These are phyloP conservation scores for Fusarium floridanum DNA, from an alignment of 2,329 filamentous ascomycete species.

Conservation along the genomic window DNA sequence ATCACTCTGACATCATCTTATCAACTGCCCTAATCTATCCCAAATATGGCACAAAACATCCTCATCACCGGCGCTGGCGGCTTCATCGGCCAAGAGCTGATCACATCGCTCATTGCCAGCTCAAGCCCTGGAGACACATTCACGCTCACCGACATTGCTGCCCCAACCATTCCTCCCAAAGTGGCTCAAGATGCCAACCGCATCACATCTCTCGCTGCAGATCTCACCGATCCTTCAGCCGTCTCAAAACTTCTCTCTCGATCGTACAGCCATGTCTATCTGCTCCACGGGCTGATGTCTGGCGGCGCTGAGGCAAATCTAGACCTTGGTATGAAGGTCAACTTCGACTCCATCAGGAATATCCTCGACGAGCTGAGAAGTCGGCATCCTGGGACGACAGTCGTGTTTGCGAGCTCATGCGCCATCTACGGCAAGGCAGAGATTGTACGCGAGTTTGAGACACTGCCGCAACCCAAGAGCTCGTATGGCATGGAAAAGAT, in stretches of 20 bases:
- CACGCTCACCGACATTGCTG: conserved; percentile 67
- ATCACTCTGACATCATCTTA: background rate
- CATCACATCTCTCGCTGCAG: conserved; percentile 47
- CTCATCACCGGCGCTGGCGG: conserved; percentile 73
- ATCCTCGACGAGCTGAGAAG: conserved; percentile 65
- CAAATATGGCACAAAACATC: conserved; percentile 50
- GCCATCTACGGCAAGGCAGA: conserved; percentile 65
- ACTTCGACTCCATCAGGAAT: conserved; percentile 66
- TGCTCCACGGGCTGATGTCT: conserved; percentile 75
- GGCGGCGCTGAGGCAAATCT: conserved; percentile 70
- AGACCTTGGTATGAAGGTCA: conserved; percentile 66
- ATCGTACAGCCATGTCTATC: conserved; percentile 62
- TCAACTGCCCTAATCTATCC: background rate
- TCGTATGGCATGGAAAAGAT: conserved; percentile 73
- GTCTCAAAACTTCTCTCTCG: conserved; percentile 47
- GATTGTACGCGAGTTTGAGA: conserved; percentile 12
- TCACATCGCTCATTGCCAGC: conserved; percentile 62
- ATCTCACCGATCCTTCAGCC: conserved; percentile 49
- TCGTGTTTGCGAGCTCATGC: conserved; percentile 69
- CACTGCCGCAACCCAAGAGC: conserved; percentile 62
- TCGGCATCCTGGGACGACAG: conserved; percentile 60
- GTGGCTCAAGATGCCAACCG: conserved; percentile 48
- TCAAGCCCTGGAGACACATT: conserved; percentile 53
- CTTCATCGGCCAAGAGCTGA: conserved; percentile 72
- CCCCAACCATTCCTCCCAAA: conserved; percentile 59